Percentiles rank a stretch among this genome's conserved stretches.
phyloP scores from a whole-genome alignment of 2,329 filamentous ascomycete genomes.

The Macrophomina phaseolina region DNA sequence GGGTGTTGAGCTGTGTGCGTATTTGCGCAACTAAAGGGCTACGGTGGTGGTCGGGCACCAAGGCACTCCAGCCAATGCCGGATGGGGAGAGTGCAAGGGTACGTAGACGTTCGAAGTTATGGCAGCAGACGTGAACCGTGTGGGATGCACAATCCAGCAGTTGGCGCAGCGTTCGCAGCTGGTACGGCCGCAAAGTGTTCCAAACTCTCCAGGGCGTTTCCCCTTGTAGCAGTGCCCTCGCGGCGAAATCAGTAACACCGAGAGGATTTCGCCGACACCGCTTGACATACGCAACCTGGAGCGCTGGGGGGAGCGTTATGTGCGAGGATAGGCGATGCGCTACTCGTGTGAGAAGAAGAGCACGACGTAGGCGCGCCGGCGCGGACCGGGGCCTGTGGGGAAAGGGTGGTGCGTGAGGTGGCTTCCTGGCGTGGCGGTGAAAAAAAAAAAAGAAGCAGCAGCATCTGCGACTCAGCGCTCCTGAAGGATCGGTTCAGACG shows the following conservation, averaged over 20 bases:
- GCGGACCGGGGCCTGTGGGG: background rate
- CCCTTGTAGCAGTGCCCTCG: slow-evolving; percentile 5
- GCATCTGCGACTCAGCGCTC: too few species aligned
- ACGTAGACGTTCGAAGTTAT: slow-evolving; percentile 6
- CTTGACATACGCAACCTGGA: background rate
- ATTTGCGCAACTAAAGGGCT: background rate
- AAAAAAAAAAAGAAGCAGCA: too few species aligned
- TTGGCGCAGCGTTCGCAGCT: background rate
- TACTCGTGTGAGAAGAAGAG: background rate
- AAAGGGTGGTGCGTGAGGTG: background rate
- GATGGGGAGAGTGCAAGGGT: slow-evolving; percentile 3
- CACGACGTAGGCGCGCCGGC: background rate
- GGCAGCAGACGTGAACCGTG: background rate
- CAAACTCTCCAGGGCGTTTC: background rate
- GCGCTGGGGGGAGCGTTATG: background rate
- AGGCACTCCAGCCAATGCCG: background rate
- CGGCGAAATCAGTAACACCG: slow-evolving; percentile 1
- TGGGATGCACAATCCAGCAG: background rate
- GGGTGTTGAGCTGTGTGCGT: background rate
- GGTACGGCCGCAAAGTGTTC: slow-evolving; percentile 1
- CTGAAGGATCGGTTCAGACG: background rate
- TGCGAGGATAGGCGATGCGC: background rate
- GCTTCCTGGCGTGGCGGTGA: background rate
- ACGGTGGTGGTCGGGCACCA: background rate
- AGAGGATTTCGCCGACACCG: slow-evolving; percentile 8